Evolutionary conservation across 2,329 filamentous ascomycete genomes (phyloP), one percentile per base, ranked within the genome.

Genomic region (Colletotrichum caudatum): DNA sequence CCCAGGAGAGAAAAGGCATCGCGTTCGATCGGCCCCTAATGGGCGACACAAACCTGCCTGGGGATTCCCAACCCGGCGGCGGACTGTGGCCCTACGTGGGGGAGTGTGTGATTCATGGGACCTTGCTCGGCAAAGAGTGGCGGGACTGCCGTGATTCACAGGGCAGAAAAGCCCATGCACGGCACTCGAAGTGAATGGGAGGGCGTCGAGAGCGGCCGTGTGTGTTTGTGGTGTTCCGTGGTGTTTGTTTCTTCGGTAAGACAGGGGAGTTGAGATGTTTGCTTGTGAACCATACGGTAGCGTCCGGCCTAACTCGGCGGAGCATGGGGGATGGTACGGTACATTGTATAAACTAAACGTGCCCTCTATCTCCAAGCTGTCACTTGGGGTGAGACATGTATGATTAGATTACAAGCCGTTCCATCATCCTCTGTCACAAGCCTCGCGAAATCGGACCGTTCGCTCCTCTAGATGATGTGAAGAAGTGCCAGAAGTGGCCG

Each of bases 271-370:
- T 41, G 59, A 53, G 23, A 16, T 67, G 58, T 53, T 53, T 71
- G 64, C 68, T 56, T 29, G 44, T 39, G 35, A n/a, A 44, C 33
- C 50, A 51, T 9, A 50, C 63, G 23, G 63, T n/a, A 12, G 50
- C 26, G 20, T 20, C 26, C 37, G 44, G 53, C 53, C 66, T 23
- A 2, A 54, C 53, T n/a, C 8, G 66, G 26, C 26, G 3, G 67
- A 56, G 23, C 46, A 56, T 59, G 54, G 54, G 56, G 61, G 12
- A 29, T 33, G n/a, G 12, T 1, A 37, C 16, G n/a, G 12, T 1
- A 37, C 16, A 12, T 20, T 23, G 29, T 23, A 14, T 11, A 33
- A 2, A n/a, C 9, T 11, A n/a, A 2, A n/a, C 9, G 29, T 20
- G 14, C 33, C 3, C 7, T 18, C 18, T 35, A 3, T 57, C 16